These are phyloP conservation scores for Hypericum perforatum DNA, from an alignment of 345 rosid species.

Conservation along the genomic window DNA sequence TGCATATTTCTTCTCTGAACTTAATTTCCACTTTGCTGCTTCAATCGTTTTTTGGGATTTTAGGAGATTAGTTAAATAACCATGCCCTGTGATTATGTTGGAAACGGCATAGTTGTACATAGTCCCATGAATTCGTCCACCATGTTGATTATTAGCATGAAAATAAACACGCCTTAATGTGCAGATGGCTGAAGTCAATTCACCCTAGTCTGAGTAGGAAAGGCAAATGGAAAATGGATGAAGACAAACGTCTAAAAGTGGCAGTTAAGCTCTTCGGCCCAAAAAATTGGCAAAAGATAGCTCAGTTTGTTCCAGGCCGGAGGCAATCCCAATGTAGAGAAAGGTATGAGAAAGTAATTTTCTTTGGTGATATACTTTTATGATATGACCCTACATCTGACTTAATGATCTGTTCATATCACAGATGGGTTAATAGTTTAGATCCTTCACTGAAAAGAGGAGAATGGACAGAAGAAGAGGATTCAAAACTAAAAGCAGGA, in stretches of 20 bases:
- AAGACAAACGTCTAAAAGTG: constrained; percentile 60
- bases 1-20: no score
- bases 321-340: constrained; percentile 72
- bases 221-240: constrained; percentile 62
- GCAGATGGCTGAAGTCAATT: constrained; percentile 78
- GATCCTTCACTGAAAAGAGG: constrained; percentile 58
- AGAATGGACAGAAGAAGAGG: constrained; percentile 76
- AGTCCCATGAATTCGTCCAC: no score
- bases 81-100: no score
- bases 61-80: no score
- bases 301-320: constrained; percentile 80
- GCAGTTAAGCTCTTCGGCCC: constrained; percentile 78
- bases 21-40: no score
- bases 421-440: constrained; percentile 73
- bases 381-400: constrained; percentile 8
- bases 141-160: no score
- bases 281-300: constrained; percentile 70
- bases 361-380: constrained; percentile 4
- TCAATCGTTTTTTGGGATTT: no score
- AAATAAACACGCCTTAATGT: neutral
- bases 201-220: constrained; percentile 40
- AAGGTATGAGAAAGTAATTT: constrained; percentile 30
- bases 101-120: no score
- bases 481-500: constrained; percentile 51
- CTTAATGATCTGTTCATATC: constrained; percentile 8